Conservation (phyloP, 2,329 filamentous ascomycete genomes). For the Neonectria hederae region DNA sequence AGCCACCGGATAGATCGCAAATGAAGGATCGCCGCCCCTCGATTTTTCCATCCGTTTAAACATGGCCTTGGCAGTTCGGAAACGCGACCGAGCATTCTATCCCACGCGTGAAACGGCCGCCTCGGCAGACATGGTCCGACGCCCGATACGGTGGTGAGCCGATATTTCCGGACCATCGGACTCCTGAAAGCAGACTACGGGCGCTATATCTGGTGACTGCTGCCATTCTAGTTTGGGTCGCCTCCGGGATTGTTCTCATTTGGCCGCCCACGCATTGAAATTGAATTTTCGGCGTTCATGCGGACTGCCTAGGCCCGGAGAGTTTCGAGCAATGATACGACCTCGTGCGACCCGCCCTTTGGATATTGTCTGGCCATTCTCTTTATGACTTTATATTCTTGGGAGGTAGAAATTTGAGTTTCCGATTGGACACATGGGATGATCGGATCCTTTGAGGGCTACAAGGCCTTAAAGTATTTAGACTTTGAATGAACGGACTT, state of each 20-base stretch:
- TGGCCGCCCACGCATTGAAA: not conserved
- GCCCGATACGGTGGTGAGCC: not conserved
- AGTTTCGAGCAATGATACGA: not conserved
- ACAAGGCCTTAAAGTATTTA: not conserved
- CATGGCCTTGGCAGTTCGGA: slow-evolving; percentile 15
- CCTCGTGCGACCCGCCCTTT: not conserved
- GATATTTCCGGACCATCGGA: not conserved
- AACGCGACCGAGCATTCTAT: slow-evolving; percentile 8
- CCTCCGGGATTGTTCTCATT: not conserved
- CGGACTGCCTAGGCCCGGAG: not conserved
- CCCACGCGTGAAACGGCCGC: not conserved
- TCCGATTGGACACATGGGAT: too few species aligned
- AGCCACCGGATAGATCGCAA: slow-evolving; percentile 18
- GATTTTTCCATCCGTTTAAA: slow-evolving; percentile 37
- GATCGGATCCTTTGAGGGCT: not conserved
- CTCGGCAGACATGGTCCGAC: not conserved
- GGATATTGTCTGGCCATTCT: not conserved
- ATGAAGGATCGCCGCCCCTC: slow-evolving; percentile 32
- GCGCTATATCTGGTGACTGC: not conserved
- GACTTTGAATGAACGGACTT: not conserved
- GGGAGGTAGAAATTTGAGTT: too few species aligned
- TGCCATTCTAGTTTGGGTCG: not conserved
- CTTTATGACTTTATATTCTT: not conserved
- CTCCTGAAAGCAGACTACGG: not conserved
- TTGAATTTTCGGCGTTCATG: not conserved